Base-by-base conservation (phyloP, 345 rosid genomes). In the Sapria himalayana region DNA sequence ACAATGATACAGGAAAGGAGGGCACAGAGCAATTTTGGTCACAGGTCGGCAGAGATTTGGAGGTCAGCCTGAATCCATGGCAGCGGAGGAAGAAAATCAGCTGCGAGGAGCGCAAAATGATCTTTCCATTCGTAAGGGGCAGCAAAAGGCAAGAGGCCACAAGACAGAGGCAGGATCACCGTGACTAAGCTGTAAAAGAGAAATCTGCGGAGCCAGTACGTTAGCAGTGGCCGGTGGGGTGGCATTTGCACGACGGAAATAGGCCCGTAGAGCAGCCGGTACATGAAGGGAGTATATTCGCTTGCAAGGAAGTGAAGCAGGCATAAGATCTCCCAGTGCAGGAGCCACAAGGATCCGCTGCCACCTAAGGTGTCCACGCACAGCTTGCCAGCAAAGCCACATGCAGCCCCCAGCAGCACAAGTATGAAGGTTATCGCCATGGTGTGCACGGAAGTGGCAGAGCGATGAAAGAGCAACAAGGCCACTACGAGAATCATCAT, bases 351-450 rank as follows among this genome's bases (percentile, higher is more conserved):
- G 4, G 54, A 44, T 32, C 95, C 99, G 1, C 62, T 53, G 19
- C 99, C 95, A 9, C 95, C 95, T 18, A 91, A 27, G 0, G 86
- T 73, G 59, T 84, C 95, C 1, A 84, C 73, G 19, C 99, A 79
- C 11, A 77, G 33, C 63, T 79, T 91, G 25, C 86, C 95, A 0
- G 79, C 65, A 24, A 65, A 51, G 45, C 93, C 99, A 41, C 99
- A 79, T 9, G 29, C 49, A 20, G 43, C 40, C 46, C 92, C 99
- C 13, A 84, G 57, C 42, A 84, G 64, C 36, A 89, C 31, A 15
- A 89, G 56, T 5, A 84, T 63, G 63, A 64, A 67, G 17, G 86
- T 74, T 13, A 74, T 36, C 0, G 99, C 93, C 89, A 72, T 82
- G 12, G 69, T 50, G 51, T 70, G 93, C 37, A 51, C 76, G 3